A percentile compares a stretch with the other conserved stretches of the same genome.
These are phyloP conservation scores for Cordyceps tenuipes DNA, from an alignment of 2,329 filamentous ascomycete species.

Conservation along the genomic window DNA sequence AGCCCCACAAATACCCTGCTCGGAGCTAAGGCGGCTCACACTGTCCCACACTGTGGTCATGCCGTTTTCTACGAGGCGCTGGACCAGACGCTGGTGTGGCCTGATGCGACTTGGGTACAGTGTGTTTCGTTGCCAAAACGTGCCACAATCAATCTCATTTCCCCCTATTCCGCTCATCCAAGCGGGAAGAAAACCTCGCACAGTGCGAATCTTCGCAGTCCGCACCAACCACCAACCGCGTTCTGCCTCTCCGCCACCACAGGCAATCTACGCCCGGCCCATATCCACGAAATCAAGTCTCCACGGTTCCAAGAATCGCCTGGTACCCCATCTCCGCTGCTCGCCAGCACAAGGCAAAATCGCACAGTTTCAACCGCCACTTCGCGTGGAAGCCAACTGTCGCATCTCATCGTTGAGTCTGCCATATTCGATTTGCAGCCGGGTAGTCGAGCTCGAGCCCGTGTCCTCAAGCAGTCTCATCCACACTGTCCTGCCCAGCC, in stretches of 20 bases:
- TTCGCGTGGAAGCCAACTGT: constrained; percentile 8
- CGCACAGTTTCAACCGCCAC: constrained; percentile 3
- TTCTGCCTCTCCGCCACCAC: constrained; percentile 1
- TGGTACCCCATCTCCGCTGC: constrained; percentile 10
- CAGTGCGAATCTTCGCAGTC: not conserved
- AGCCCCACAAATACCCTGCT: not conserved
- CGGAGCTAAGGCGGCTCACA: not conserved
- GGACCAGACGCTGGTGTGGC: not conserved
- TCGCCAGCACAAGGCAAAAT: constrained; percentile 2
- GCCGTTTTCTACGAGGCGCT: not conserved
- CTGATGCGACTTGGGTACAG: not conserved
- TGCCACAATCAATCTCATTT: not conserved
- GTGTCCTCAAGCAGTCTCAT: not conserved
- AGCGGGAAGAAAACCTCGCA: not conserved
- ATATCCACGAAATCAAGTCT: constrained; percentile 10
- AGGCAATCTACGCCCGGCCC: constrained; percentile 8
- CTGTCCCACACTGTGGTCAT: constrained; percentile 5
- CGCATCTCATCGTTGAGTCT: not conserved
- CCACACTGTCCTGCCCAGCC: constrained; percentile 8
- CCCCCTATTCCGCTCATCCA: not conserved
- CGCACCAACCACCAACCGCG: not conserved
- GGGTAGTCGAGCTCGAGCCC: not conserved
- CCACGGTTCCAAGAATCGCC: constrained; percentile 8
- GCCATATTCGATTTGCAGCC: not conserved
- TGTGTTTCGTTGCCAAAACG: not conserved